Percentiles rank a stretch among this genome's conserved stretches.
Conservation (phyloP, 2,329 filamentous ascomycete species). For the Penicillium sumatraense region DNA sequence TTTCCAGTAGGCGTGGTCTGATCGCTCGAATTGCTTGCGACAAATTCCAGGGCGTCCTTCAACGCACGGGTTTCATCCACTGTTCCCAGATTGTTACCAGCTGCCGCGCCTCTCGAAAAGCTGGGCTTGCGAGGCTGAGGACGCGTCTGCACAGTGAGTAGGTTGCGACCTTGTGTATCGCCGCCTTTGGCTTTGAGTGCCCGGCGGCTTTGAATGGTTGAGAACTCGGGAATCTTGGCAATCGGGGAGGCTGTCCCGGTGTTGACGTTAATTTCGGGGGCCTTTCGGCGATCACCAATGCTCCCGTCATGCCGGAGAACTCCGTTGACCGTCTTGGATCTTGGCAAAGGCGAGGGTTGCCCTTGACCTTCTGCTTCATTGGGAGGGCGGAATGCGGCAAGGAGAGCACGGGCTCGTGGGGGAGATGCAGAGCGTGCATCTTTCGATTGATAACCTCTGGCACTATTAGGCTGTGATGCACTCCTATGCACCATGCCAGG, state of each 20-base stretch:
- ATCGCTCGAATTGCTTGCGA: conserved; percentile 19
- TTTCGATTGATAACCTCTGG: conserved; percentile 28
- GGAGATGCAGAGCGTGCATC: conserved; percentile 43
- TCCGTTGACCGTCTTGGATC: conserved; percentile 10
- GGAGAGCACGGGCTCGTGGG: conserved; percentile 41
- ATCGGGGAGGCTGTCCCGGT: conserved; percentile 10
- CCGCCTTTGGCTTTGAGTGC: conserved; percentile 35
- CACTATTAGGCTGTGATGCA: conserved; percentile 42
- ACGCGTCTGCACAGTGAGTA: conserved; percentile 34
- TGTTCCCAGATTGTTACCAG: conserved; percentile 8
- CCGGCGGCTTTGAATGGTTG: conserved; percentile 45
- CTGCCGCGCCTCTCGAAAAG: conserved; percentile 11
- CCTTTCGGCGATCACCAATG: conserved; percentile 16
- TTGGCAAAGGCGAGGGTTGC: conserved; percentile 11
- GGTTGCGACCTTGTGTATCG: conserved; percentile 32
- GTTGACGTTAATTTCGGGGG: conserved; percentile 20
- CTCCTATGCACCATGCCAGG: conserved; percentile 32
- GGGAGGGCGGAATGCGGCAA: conserved; percentile 43
- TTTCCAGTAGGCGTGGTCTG: conserved; percentile 32
- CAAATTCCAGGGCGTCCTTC: conserved; percentile 13
- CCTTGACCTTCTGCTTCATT: conserved; percentile 19
- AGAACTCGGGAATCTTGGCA: conserved; percentile 12
- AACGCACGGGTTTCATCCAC: conserved; percentile 20
- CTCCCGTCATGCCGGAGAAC: conserved; percentile 4
- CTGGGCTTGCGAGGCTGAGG: conserved; percentile 14